A percentile compares a stretch with the other conserved stretches of the same genome.
Conservation (phyloP, 176 grass and related monocot genomes). For the Leersia perrieri region DNA sequence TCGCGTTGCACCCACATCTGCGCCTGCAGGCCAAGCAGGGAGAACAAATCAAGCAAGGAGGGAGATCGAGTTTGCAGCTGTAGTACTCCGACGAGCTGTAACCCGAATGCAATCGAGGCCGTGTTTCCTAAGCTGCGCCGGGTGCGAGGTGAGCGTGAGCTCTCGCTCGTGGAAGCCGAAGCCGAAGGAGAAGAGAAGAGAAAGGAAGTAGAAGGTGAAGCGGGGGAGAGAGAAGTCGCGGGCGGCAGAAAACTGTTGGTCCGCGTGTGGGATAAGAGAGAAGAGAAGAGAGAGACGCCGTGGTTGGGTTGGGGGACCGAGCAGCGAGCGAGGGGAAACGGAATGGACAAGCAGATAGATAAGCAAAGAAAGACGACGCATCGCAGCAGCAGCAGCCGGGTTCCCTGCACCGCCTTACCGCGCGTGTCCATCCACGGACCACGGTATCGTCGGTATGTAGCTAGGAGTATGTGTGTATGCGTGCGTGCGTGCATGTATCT, state of each 20-base stretch:
- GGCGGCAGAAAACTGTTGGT: not conserved
- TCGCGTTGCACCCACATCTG: slow-evolving; percentile 37
- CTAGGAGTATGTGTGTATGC: not conserved
- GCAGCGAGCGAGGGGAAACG: not conserved
- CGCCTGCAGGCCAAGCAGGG: not conserved
- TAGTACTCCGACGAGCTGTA: not conserved
- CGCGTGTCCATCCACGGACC: slow-evolving; percentile 1
- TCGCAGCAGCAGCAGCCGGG: not conserved
- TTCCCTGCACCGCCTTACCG: slow-evolving; percentile 37
- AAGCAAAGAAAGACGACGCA: slow-evolving; percentile 21
- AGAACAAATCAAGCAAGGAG: not conserved
- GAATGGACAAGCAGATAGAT: slow-evolving; percentile 45
- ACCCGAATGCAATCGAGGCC: too few relatives aligned
- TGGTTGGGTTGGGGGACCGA: slow-evolving; percentile 21
- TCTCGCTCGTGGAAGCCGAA: not conserved
- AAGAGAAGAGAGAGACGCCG: too few relatives aligned
- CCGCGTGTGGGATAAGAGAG: slow-evolving; percentile 37
- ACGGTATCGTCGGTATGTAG: too few relatives aligned
- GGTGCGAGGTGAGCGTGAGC: too few relatives aligned
- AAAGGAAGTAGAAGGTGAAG: too few relatives aligned
- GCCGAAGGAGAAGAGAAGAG: not conserved
- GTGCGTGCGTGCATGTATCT: not conserved
- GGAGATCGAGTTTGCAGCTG: not conserved
- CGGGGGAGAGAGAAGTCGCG: not conserved
- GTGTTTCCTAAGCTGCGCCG: too few relatives aligned